Evolutionary conservation across 352 stramenopile species (phyloP), one percentile per base, ranked within the genome.

Genomic region (Pythium phragmitis): DNA sequence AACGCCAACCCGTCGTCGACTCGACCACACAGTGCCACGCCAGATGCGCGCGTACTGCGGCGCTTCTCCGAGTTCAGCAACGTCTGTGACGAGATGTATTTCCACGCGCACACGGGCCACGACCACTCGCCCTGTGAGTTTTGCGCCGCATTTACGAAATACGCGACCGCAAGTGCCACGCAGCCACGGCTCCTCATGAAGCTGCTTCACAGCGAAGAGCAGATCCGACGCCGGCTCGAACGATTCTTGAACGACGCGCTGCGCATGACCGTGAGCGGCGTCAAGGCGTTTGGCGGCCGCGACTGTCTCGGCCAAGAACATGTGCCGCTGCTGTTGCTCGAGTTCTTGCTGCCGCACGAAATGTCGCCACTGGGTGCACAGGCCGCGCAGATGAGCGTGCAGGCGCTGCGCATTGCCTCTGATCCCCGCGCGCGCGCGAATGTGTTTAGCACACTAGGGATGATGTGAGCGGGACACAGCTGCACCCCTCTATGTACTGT

Each of bases 61-160:
- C 53, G 61, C 41, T 68, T 68, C 53, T 68, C 52, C 54, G 61
- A 68, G 34, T 68, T 68, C 39, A 56, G 19, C 52, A 63, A 68
- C 36, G 19, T 68, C 16, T 59, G 45, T 26, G 28, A 63, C 47
- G 60, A 67, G 60, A 60, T 67, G 50, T 67, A 67, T 30, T 67
- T 57, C 45, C 60, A 67, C 48, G 45, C 51, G 1, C 60, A 61
- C 45, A 34, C 50, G 51, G 60, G 60, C 45, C 60, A 67, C 37
- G 51, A 55, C 7, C 26, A n/a, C 2, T 42, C 17, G 8, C 39
- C 60, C 4, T 67, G 60, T 39, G 34, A 19, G 17, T 67, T 67
- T 33, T 67, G 60, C 45, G 33, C 6, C 4, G 19, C 34, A 7
- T 61, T 34, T 30, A 34, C 48, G 13, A 55, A 46, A 8, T 67